phyloP scores from a whole-genome alignment of 805 yeast genomes.

The Komagataella pseudopastoris region DNA sequence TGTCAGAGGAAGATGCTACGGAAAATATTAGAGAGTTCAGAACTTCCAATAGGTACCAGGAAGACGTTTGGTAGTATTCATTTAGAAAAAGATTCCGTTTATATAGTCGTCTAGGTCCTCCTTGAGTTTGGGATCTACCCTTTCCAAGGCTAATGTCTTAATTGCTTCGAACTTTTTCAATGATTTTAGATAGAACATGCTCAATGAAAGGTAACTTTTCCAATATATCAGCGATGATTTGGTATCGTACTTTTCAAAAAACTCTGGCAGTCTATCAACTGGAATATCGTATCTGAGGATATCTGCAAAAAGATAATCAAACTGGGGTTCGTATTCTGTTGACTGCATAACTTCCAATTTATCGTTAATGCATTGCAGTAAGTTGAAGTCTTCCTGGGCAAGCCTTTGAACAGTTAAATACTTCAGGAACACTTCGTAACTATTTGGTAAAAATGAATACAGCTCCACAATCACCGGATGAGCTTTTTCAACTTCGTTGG shows the following conservation, averaged over 20 bases:
- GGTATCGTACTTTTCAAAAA: conserved; percentile 14
- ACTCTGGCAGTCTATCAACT: conserved; percentile 7
- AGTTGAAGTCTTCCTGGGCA: conserved; percentile 8
- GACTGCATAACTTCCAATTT: conserved; percentile 13
- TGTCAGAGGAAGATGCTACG: conserved; percentile 54
- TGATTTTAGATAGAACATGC: neutral
- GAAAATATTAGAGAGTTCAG: conserved; percentile 69
- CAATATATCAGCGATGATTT: conserved; percentile 9
- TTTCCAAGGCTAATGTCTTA: neutral
- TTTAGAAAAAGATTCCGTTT: neutral
- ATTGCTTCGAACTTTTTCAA: neutral
- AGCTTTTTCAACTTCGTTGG: conserved; percentile 23
- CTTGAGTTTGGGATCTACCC: neutral
- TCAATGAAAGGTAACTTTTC: conserved; percentile 9
- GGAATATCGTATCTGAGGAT: conserved; percentile 15
- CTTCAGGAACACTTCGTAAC: conserved; percentile 25
- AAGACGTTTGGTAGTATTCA: conserved; percentile 78
- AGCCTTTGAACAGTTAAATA: conserved; percentile 27
- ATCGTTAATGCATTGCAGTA: neutral
- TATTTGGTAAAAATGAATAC: conserved; percentile 16
- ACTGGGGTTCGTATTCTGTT: conserved; percentile 13
- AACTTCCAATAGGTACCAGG: conserved; percentile 83
- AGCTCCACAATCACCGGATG: conserved; percentile 16
- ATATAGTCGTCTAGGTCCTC: neutral
- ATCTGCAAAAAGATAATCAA: conserved; percentile 22